A percentile compares a stretch with the other conserved stretches of the same genome.
Conservation (phyloP, 2,329 filamentous ascomycete species). For the Diaporthe sp. region DNA sequence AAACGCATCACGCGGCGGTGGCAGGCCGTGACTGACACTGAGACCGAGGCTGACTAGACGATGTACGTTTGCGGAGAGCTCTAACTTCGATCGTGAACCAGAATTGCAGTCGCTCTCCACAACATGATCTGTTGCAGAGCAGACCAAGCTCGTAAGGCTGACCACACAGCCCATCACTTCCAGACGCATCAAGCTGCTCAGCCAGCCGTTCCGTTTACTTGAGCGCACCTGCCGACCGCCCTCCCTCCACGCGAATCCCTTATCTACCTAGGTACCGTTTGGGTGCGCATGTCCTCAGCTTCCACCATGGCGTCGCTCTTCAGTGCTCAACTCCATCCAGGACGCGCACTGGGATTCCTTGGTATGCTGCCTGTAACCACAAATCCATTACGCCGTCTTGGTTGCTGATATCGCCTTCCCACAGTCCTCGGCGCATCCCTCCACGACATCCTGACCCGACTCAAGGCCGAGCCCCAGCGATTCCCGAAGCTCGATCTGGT, state of each 20-base stretch:
- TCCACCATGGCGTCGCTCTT: slow-evolving; percentile 58
- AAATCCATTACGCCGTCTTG: background rate
- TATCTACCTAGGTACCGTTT: background rate
- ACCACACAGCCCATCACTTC: background rate
- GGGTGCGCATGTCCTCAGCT: background rate
- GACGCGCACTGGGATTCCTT: slow-evolving; percentile 75
- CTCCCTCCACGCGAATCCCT: background rate
- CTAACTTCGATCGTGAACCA: background rate
- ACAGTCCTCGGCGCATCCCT: slow-evolving; percentile 90
- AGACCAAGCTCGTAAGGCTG: slow-evolving; percentile 6
- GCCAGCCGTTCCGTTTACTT: background rate
- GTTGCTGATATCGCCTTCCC: slow-evolving; percentile 35
- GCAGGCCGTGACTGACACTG: slow-evolving; percentile 32
- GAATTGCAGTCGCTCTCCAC: background rate
- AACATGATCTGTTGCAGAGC: slow-evolving; percentile 16
- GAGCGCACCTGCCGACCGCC: background rate
- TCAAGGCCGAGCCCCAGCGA: slow-evolving; percentile 87
- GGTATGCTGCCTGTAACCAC: slow-evolving; percentile 47
- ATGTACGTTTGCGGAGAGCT: background rate
- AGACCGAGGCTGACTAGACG: slow-evolving; percentile 14
- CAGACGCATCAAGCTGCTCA: slow-evolving; percentile 1
- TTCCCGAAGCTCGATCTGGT: slow-evolving; percentile 88
- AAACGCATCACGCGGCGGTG: slow-evolving; percentile 38
- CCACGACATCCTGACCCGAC: slow-evolving; percentile 86
- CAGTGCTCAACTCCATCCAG: slow-evolving; percentile 75